These are phyloP conservation scores for Colletotrichum shisoi DNA, from an alignment of 2,329 filamentous ascomycete genomes.

Conservation along the genomic window DNA sequence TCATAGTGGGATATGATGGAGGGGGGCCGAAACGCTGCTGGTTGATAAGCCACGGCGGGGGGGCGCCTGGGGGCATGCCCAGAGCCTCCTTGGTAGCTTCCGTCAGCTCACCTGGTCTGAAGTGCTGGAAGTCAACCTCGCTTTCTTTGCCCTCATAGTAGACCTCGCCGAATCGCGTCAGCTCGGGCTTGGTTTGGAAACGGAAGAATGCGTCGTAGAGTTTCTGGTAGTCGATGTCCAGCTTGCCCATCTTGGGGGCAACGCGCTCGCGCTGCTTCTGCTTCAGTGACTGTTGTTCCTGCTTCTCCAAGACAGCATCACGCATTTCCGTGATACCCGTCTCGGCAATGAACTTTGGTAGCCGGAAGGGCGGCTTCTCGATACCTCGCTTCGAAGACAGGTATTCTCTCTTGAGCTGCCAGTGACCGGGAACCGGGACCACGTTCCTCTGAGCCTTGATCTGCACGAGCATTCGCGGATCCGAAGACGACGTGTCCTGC, in stretches of 20 bases:
- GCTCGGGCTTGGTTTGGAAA: slow-evolving; percentile 92
- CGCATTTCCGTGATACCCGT: slow-evolving; percentile 98
- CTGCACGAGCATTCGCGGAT: slow-evolving; percentile 87
- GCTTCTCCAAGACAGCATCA: slow-evolving; percentile 93
- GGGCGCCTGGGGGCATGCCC: slow-evolving; percentile 90
- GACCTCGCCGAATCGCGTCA: slow-evolving; percentile 97
- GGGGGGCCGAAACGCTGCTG: slow-evolving; percentile 93
- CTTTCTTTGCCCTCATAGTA: slow-evolving; percentile 99
- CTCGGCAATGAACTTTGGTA: slow-evolving; percentile 96
- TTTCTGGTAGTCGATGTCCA: slow-evolving; percentile 98
- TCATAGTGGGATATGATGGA: slow-evolving; percentile 92
- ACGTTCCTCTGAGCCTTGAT: slow-evolving; percentile 96
- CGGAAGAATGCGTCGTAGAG: slow-evolving; percentile 98
- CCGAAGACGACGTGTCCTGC: slow-evolving; percentile 91
- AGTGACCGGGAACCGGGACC: slow-evolving; percentile 91
- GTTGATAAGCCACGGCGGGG: slow-evolving; percentile 96
- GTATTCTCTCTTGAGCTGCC: slow-evolving; percentile 96
- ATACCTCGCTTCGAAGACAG: slow-evolving; percentile 96
- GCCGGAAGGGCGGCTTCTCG: slow-evolving; percentile 89
- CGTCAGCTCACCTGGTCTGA: slow-evolving; percentile 87
- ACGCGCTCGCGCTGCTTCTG: slow-evolving; percentile 96
- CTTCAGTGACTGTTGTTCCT: slow-evolving; percentile 88
- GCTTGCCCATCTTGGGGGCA: slow-evolving; percentile 92
- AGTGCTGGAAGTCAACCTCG: slow-evolving; percentile 90
- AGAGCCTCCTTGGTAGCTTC: slow-evolving; percentile 91